Conservation (phyloP, 495 filamentous ascomycete species). For the Bacidia gigantensis region DNA sequence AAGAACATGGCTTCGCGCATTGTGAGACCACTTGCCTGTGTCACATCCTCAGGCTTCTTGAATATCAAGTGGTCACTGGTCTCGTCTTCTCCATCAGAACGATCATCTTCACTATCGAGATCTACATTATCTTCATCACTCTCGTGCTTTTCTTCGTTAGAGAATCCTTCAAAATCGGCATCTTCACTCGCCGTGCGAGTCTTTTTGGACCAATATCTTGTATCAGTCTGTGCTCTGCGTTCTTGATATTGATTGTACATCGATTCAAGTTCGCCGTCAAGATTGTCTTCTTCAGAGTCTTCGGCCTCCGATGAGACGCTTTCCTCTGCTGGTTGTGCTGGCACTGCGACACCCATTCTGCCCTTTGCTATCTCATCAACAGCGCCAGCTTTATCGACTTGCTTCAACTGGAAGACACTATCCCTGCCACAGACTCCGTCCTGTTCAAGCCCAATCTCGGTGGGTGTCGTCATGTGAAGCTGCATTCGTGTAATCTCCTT, state of each 20-base stretch:
- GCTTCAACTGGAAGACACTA: conserved; percentile 69
- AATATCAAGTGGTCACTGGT: conserved; percentile 28
- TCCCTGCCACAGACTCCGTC: conserved; percentile 61
- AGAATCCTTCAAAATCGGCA: conserved; percentile 85
- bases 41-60: conserved; percentile 18
- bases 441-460: conserved; percentile 92
- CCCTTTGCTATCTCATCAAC: conserved; percentile 60
- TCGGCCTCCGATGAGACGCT: conserved; percentile 41
- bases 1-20: conserved; percentile 82
- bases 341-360: conserved; percentile 50
- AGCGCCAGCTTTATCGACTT: conserved; percentile 59
- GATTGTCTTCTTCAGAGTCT: conserved; percentile 65
- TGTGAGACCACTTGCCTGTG: conserved; percentile 44
- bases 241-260: conserved; percentile 81
- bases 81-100: conserved; percentile 33
- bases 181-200: conserved; percentile 69
- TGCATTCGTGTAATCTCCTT: conserved; percentile 53
- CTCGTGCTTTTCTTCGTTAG: conserved; percentile 40
- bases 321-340: conserved; percentile 29
- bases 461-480: conserved; percentile 88
- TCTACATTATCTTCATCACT: conserved; percentile 41
- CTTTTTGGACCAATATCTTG: conserved; percentile 81
- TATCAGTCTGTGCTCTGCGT: conserved; percentile 59
- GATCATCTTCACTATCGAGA: conserved; percentile 39
- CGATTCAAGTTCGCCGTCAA: conserved; percentile 72